Conservation (phyloP, 1,284 basidiomycete genomes). For the Mycosarcoma maydis region DNA sequence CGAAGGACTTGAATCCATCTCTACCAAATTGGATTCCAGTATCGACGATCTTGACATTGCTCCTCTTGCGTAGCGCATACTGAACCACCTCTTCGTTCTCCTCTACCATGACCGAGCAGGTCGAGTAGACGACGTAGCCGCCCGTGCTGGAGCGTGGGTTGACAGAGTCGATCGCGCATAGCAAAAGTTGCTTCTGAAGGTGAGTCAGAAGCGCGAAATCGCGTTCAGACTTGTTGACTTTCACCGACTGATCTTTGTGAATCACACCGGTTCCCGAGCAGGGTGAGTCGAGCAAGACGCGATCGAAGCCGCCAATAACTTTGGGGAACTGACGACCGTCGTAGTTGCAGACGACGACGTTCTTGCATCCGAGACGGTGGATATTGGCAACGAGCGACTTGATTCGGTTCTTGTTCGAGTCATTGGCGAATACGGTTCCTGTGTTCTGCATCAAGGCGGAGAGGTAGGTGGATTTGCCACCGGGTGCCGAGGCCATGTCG, state of each 20-base stretch:
- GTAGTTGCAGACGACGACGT: conserved; percentile 96
- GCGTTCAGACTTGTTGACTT: conserved; percentile 95
- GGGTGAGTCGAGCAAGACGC: conserved; percentile 94
- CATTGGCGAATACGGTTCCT: conserved; percentile 97
- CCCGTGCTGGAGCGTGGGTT: conserved; percentile 88
- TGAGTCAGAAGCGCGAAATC: conserved; percentile 91
- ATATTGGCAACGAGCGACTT: conserved; percentile 97
- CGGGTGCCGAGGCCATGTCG: conserved; percentile 98
- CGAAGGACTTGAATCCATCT: conserved; percentile 87
- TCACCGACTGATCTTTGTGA: conserved; percentile 95
- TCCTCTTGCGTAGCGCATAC: conserved; percentile 95
- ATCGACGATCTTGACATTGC: conserved; percentile 92
- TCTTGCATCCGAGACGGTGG: conserved; percentile 96
- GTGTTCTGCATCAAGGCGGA: conserved; percentile 88
- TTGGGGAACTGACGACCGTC: conserved; percentile 99
- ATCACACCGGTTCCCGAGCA: conserved; percentile 99
- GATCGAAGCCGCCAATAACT: conserved; percentile 97
- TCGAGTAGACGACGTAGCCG: conserved; percentile 96
- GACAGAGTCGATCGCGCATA: conserved; percentile 97
- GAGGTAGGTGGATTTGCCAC: conserved; percentile 87
- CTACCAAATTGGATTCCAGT: conserved; percentile 92
- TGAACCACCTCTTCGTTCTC: conserved; percentile 99
- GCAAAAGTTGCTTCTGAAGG: conserved; percentile 96
- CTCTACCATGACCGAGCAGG: conserved; percentile 96
- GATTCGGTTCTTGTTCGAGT: conserved; percentile 91